Base-by-base conservation (phyloP, 1,284 basidiomycete genomes). In the Xerocomus amazonicus region DNA sequence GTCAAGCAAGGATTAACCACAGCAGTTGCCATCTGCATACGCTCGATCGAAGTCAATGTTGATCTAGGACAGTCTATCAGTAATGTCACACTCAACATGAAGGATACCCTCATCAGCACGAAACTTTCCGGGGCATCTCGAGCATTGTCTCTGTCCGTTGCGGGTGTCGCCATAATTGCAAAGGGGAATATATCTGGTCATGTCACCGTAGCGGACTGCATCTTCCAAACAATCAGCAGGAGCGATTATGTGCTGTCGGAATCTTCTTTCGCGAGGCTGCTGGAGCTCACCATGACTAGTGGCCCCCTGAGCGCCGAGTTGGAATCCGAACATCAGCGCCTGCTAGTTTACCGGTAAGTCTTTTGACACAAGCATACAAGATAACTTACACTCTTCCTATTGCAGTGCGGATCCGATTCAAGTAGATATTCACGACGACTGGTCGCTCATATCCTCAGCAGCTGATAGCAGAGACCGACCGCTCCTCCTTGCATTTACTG, bases 391-490 rank as follows among this genome's bases (percentile, higher is more conserved):
- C 43, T n/a, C 33, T 23, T 6, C 16, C 43, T 31, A 3, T 48
- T 51, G 28, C 50, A 93, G 90, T 36, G 85, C 91, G 23, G 86
- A 90, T 59, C 90, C 92, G 0, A 68, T 92, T 28, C 74, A 80
- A 50, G 79, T 93, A 45, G 79, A 81, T 43, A 81, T 93, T 38
- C 81, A 77, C 54, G 92, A 96, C 59, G 90, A 95, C 61, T 95
- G 92, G 92, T 81, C 80, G 5, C 72, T 72, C 43, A 74, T 78
- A 48, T 68, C 72, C 13, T 59, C 72, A 3, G 59, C 66, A 28
- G 54, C 68, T 13, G 59, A 73, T 38, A 67, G 74, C n/a, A 68
- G 73, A 33, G 73, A 79, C 29, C 76, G 77, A 5, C 81, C 81
- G n/a, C 73, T 94, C 6, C 77, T 78, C 16, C 77, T 96, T 10